Base-by-base conservation (phyloP, 164 flowering plant species). In the Vitis amurensis region DNA sequence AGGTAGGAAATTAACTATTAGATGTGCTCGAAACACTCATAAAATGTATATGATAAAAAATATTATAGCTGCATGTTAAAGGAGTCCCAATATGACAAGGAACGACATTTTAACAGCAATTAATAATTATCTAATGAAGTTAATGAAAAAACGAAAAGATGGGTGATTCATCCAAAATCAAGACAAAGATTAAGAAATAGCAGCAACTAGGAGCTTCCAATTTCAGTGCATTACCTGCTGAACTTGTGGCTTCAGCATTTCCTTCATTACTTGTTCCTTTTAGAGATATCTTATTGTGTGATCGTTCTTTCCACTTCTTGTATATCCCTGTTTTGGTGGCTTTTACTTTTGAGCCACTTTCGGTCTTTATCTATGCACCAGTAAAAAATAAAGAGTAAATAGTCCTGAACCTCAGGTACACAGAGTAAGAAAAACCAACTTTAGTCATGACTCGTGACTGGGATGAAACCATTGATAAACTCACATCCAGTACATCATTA, bases 251-350 rank as follows among this genome's bases (percentile, higher is more conserved):
- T 55, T 74, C 87, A 69, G 78, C 70, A 71, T 63, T 62, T 51
- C 78, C 88, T 14, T 81, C 92, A 70, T 74, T 44, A 66, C 58
- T 68, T 14, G 77, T 70, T 72, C 91, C 90, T 72, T 53, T 79
- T 11, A 80, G 71, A 74, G 91, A 88, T 3, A 94, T 80, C 69
- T 85, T 89, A 55, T 49, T 83, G 80, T 93, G 99, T 9, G 96
- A 83, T 17, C 76, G 80, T 62, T 87, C 90, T 72, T 88, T 88
- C 99, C 99, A 95, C 67, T 79, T 92, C 78, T 91, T 86, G 83
- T 95, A 95, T 68, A 95, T 91, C 50, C 98, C 99, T 31, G 97
- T 90, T 74, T 87, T 92, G 17, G 56, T 74, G 64, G 92, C 87
- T 68, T 85, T 90, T 30, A 84, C 84, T 78, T 86, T 92, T 12